A percentile compares a stretch with the other conserved stretches of the same genome.
Conservation (phyloP, 805 yeast species). For the Ogataea nitratoaversa region DNA sequence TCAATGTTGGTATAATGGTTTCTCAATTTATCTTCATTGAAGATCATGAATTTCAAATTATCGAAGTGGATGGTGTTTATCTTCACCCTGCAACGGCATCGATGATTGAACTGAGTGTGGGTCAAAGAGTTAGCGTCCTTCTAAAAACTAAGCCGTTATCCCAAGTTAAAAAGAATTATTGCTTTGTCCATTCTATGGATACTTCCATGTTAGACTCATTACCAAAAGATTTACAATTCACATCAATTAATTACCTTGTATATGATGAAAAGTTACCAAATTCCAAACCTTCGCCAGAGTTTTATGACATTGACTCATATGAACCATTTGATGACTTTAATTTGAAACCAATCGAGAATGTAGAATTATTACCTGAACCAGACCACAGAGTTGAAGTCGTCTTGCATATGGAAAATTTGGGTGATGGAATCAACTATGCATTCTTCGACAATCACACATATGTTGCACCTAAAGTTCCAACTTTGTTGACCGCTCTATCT, state of each 20-base stretch:
- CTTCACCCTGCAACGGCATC: constrained; percentile 55
- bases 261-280: constrained; percentile 38
- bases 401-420: constrained; percentile 63
- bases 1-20: constrained; percentile 68
- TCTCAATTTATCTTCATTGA: constrained; percentile 67
- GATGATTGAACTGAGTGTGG: constrained; percentile 64
- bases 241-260: constrained; percentile 51
- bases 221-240: constrained; percentile 54
- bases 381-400: constrained; percentile 58
- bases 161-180: constrained; percentile 42
- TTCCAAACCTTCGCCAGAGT: constrained; percentile 13
- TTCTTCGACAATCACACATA: constrained; percentile 67
- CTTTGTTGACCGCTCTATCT: constrained; percentile 58
- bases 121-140: constrained; percentile 75
- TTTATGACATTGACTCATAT: constrained; percentile 23
- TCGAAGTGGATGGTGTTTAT: constrained; percentile 72
- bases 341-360: constrained; percentile 36
- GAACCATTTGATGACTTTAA: constrained; percentile 43
- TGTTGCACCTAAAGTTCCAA: constrained; percentile 66
- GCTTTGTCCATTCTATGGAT: constrained; percentile 61
- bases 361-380: constrained; percentile 48
- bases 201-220: constrained; percentile 62
- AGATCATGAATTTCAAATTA: constrained; percentile 66
- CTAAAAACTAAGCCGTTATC: constrained; percentile 46
- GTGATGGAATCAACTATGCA: constrained; percentile 74